These are phyloP conservation scores for Tulasnella calospora DNA, from an alignment of 768 basidiomycete species.

Conservation along the genomic window DNA sequence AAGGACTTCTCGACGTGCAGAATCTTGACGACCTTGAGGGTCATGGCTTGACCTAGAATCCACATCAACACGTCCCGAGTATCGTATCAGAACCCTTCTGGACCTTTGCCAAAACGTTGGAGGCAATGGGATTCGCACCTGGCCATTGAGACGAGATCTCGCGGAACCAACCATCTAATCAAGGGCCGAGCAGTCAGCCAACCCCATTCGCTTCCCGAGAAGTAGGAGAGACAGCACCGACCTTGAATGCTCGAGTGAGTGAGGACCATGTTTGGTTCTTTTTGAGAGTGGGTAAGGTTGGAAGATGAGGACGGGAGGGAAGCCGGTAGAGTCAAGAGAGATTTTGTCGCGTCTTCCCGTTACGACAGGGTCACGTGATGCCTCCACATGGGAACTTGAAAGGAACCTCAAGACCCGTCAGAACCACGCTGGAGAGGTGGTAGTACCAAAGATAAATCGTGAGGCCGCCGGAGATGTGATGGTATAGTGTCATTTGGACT, in stretches of 20 bases:
- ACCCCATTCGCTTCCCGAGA: background rate
- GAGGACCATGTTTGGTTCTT: constrained; percentile 24
- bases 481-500: too few species aligned
- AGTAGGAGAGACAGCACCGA: background rate
- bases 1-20: constrained; percentile 88
- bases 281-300: background rate
- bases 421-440: too few species aligned
- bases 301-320: background rate
- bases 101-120: background rate
- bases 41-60: constrained; percentile 80
- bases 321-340: background rate
- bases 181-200: constrained; percentile 5
- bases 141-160: constrained; percentile 96
- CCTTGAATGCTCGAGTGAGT: constrained; percentile 28
- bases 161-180: constrained; percentile 87
- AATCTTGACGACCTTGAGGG: constrained; percentile 90
- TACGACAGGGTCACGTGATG: background rate
- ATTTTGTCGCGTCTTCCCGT: constrained; percentile 5
- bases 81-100: background rate
- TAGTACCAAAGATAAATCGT: too few species aligned
- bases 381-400: background rate
- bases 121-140: constrained; percentile 30
- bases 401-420: too few species aligned
- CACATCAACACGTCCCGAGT: background rate
- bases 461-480: too few species aligned